Evolutionary conservation across 306 rosid genomes (phyloP).

Genomic region (Herpetospermum pedunculosum): DNA sequence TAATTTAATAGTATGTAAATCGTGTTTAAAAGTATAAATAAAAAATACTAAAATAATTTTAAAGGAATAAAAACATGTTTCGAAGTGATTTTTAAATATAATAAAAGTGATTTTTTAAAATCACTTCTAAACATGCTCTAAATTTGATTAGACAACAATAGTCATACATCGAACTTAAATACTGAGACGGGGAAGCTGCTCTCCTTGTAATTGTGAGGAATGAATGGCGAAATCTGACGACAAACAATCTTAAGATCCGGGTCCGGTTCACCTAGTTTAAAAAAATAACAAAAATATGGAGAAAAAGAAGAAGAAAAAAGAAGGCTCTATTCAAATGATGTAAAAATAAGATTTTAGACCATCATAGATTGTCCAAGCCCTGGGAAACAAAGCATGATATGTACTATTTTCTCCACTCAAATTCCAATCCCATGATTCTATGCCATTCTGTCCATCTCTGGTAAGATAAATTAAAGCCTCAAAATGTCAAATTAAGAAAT

Average conservation of each 20-base stretch:
- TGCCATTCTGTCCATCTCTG: conserved; percentile 57
- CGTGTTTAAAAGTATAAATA: no score
- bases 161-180: conserved; percentile 68
- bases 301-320: conserved; percentile 3
- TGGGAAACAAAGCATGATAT: conserved; percentile 85
- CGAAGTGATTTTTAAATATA: no score
- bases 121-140: no score
- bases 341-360: conserved; percentile 25
- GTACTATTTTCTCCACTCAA: conserved; percentile 55
- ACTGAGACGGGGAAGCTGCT: conserved; percentile 87
- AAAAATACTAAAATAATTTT: no score
- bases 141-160: no score
- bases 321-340: conserved; percentile 5
- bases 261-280: conserved; percentile 59
- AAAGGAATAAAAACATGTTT: no score
- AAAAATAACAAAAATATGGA: neutral
- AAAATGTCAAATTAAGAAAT: neutral
- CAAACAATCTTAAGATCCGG: conserved; percentile 64
- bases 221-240: conserved; percentile 89
- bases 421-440: conserved; percentile 96
- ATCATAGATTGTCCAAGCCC: conserved; percentile 84
- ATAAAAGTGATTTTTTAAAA: no score
- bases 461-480: neutral
- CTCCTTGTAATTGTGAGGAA: conserved; percentile 91
- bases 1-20: no score